phyloP scores from a whole-genome alignment of 352 stramenopile genomes.

The Nothophytophthora sp. region DNA sequence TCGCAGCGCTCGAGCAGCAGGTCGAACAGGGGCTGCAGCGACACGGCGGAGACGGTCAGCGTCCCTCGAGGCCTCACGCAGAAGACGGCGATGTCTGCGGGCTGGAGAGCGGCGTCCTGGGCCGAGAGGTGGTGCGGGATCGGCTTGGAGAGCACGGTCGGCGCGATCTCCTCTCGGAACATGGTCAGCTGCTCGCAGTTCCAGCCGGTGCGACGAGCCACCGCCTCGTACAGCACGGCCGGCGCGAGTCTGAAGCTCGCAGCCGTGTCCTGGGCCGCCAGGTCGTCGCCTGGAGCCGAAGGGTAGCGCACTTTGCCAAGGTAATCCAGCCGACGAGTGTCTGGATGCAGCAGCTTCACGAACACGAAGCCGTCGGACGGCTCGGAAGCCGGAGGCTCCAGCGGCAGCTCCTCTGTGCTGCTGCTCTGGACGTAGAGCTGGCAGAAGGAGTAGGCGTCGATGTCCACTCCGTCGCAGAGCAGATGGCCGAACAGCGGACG shows the following conservation, averaged over 20 bases:
- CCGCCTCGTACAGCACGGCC: conserved; percentile 44
- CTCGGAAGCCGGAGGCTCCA: conserved; percentile 24
- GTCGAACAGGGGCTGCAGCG: conserved; percentile 3
- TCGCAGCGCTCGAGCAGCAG: conserved; percentile 48
- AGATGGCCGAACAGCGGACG: conserved; percentile 68
- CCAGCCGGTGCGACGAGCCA: conserved; percentile 41
- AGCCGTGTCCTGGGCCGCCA: conserved; percentile 2
- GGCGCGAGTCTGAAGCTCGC: conserved; percentile 23
- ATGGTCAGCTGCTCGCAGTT: conserved; percentile 50
- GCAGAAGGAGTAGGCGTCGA: conserved; percentile 84
- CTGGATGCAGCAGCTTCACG: conserved; percentile 47
- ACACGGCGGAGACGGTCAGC: background rate
- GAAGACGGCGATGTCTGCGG: conserved; percentile 73
- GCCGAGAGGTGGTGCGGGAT: conserved; percentile 36
- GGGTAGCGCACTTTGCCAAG: conserved; percentile 55
- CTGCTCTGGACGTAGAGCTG: conserved; percentile 70
- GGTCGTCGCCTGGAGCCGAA: conserved; percentile 3
- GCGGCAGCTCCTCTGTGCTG: conserved; percentile 25
- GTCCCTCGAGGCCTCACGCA: conserved; percentile 23
- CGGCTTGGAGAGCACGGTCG: conserved; percentile 47
- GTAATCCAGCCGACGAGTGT: conserved; percentile 20
- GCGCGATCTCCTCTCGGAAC: conserved; percentile 79
- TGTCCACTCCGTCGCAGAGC: conserved; percentile 77
- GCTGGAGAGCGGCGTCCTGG: conserved; percentile 27
- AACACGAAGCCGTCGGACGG: conserved; percentile 28